Conservation (phyloP, 768 basidiomycete genomes). For the Russula dissimulans region DNA sequence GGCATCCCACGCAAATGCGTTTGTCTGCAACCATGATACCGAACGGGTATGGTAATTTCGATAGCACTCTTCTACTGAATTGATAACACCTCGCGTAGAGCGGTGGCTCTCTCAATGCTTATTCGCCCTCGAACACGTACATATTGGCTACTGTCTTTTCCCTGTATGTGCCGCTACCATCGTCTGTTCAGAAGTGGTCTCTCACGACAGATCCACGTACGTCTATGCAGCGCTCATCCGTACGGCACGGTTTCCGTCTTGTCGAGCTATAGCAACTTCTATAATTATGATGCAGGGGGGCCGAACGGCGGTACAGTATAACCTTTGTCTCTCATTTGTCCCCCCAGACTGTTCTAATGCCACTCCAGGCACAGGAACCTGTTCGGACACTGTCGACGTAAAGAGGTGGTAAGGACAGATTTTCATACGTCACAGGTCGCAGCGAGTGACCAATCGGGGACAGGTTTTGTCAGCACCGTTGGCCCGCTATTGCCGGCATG, state of each 20-base stretch:
- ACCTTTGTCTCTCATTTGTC: neutral
- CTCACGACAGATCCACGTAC: neutral
- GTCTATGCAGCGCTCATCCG: slow-evolving; percentile 36
- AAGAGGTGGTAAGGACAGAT: slow-evolving; percentile 35
- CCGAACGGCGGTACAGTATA: slow-evolving; percentile 44
- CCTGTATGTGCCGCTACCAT: slow-evolving; percentile 25
- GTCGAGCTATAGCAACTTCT: slow-evolving; percentile 45
- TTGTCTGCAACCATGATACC: slow-evolving; percentile 64
- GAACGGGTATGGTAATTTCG: slow-evolving; percentile 35
- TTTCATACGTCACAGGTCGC: neutral
- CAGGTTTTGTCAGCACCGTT: slow-evolving; percentile 57
- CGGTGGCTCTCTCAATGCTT: slow-evolving; percentile 44
- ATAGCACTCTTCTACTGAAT: neutral
- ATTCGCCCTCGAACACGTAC: slow-evolving; percentile 57
- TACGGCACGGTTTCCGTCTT: slow-evolving; percentile 60
- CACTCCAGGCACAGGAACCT: slow-evolving; percentile 37
- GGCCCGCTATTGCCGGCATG: slow-evolving; percentile 49
- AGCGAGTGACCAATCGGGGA: neutral
- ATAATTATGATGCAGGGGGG: slow-evolving; percentile 43
- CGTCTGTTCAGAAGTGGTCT: neutral
- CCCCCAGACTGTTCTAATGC: too few species aligned
- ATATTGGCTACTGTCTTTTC: slow-evolving; percentile 53
- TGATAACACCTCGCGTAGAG: slow-evolving; percentile 26
- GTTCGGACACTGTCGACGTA: slow-evolving; percentile 41
- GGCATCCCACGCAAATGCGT: slow-evolving; percentile 46